These are phyloP conservation scores for Colletotrichum nymphaeae DNA, from an alignment of 2,329 filamentous ascomycete species.

Conservation along the genomic window DNA sequence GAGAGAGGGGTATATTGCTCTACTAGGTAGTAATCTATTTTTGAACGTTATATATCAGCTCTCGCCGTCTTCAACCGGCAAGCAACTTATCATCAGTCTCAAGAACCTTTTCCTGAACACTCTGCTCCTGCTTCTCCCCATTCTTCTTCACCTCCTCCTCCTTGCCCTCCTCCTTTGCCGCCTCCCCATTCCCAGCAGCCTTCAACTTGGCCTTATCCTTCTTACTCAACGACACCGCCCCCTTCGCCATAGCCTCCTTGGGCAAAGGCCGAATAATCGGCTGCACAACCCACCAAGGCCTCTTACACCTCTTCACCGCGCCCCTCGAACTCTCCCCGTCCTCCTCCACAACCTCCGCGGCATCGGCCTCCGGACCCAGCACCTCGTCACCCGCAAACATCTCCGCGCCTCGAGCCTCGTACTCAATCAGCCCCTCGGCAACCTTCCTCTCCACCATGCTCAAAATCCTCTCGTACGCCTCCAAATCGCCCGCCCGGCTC, in stretches of 20 bases:
- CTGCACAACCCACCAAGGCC: conserved; percentile 92
- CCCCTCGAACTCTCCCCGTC: conserved; percentile 71
- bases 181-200: background rate
- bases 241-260: conserved; percentile 86
- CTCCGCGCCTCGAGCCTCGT: conserved; percentile 62
- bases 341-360: conserved; percentile 44
- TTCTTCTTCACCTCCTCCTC: background rate
- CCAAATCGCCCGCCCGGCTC: conserved; percentile 76
- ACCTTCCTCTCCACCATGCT: conserved; percentile 80
- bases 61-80: too few relatives aligned
- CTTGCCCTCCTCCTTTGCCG: background rate
- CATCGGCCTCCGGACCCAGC: conserved; percentile 35
- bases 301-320: conserved; percentile 77
- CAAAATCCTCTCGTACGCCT: conserved; percentile 81
- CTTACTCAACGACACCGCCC: conserved; percentile 79
- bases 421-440: conserved; percentile 78
- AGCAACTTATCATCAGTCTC: conserved; percentile 35
- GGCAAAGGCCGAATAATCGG: conserved; percentile 88
- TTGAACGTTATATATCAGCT: too few relatives aligned
- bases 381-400: conserved; percentile 57
- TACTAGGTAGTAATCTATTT: too few relatives aligned
- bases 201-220: conserved; percentile 66
- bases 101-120: conserved; percentile 32
- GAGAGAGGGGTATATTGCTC: conserved; percentile 22
- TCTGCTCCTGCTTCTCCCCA: conserved; percentile 5